These are phyloP conservation scores for Tricholoma saponaceum DNA, from an alignment of 768 basidiomycete species.

Conservation along the genomic window DNA sequence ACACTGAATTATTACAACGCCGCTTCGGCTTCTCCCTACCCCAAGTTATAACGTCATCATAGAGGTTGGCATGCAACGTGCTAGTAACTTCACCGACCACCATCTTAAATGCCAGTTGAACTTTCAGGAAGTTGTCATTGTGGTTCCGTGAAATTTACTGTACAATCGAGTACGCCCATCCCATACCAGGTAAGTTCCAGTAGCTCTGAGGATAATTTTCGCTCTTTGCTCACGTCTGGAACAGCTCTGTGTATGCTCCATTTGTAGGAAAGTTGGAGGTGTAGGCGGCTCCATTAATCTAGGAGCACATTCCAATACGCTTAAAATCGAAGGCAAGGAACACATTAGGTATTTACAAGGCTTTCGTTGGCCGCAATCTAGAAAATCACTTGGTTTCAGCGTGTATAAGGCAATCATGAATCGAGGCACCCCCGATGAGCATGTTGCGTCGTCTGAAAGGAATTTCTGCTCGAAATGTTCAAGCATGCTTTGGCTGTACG, in stretches of 20 bases:
- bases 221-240: background rate
- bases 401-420: slow-evolving; percentile 61
- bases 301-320: slow-evolving; percentile 47
- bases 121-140: slow-evolving; percentile 55
- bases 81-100: background rate
- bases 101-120: slow-evolving; percentile 43
- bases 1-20: background rate
- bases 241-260: slow-evolving; percentile 62
- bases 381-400: slow-evolving; percentile 23
- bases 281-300: slow-evolving; percentile 63
- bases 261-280: slow-evolving; percentile 70
- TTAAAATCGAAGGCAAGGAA: slow-evolving; percentile 52
- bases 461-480: slow-evolving; percentile 64
- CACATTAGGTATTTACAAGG: slow-evolving; percentile 40
- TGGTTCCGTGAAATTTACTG: slow-evolving; percentile 42
- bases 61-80: too few relatives aligned
- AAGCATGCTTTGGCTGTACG: slow-evolving; percentile 65
- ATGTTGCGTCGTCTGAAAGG: slow-evolving; percentile 49
- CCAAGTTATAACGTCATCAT: too few relatives aligned
- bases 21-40: background rate
- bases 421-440: slow-evolving; percentile 47
- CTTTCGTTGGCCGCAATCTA: background rate
- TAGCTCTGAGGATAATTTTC: background rate
- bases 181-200: slow-evolving; percentile 52
- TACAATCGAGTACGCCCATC: slow-evolving; percentile 53